Percentiles rank a stretch among this genome's conserved stretches.
Evolutionary conservation across 2,329 filamentous ascomycete species (phyloP).

Genomic region (Colletotrichum salicis): DNA sequence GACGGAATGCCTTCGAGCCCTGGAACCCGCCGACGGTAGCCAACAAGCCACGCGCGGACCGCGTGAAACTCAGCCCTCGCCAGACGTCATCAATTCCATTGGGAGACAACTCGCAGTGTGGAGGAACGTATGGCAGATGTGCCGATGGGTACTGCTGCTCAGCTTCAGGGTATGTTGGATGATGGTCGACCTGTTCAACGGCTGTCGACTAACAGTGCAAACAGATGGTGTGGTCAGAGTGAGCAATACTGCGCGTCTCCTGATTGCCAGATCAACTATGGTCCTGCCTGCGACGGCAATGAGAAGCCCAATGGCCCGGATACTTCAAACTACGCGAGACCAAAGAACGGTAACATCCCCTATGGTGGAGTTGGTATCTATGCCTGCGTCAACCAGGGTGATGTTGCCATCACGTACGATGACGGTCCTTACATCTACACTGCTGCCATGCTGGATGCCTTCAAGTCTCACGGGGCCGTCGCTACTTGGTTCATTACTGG

Average conservation of each 20-base stretch:
- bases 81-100: slow-evolving; percentile 22
- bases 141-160: slow-evolving; percentile 48
- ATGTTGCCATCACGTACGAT: slow-evolving; percentile 51
- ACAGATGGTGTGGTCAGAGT: slow-evolving; percentile 43
- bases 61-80: slow-evolving; percentile 31
- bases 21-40: slow-evolving; percentile 41
- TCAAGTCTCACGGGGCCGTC: slow-evolving; percentile 45
- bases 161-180: slow-evolving; percentile 41
- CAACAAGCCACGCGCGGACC: slow-evolving; percentile 17
- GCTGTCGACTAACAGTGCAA: neutral
- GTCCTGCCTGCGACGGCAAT: slow-evolving; percentile 45
- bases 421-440: slow-evolving; percentile 51
- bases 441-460: slow-evolving; percentile 44
- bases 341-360: slow-evolving; percentile 41
- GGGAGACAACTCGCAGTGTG: slow-evolving; percentile 40
- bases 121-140: slow-evolving; percentile 43
- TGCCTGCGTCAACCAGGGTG: slow-evolving; percentile 42
- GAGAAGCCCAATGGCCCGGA: slow-evolving; percentile 40
- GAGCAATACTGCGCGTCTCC: slow-evolving; percentile 40
- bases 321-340: slow-evolving; percentile 40
- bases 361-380: slow-evolving; percentile 47
- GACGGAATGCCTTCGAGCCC: slow-evolving; percentile 37
- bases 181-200: no score
- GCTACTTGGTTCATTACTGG: slow-evolving; percentile 52
- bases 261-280: slow-evolving; percentile 43